phyloP scores from a whole-genome alignment of 2,329 filamentous ascomycete species.

The Sordariomycetes sp. region DNA sequence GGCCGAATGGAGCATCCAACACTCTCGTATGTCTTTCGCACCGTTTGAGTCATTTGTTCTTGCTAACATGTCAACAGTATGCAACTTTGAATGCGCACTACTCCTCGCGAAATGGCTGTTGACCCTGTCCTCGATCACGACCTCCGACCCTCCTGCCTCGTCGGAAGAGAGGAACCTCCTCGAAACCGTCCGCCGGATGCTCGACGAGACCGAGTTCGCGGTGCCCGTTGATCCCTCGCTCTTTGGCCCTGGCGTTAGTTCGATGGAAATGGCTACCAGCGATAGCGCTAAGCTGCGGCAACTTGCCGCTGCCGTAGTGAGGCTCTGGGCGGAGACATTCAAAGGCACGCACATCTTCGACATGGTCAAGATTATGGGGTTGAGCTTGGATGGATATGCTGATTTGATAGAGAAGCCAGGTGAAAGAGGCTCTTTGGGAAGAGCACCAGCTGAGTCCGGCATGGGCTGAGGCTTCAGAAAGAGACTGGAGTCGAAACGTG shows the following conservation, averaged over 20 bases:
- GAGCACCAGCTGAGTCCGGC: neutral
- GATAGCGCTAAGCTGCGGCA: slow-evolving; percentile 44
- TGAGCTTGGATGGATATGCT: slow-evolving; percentile 47
- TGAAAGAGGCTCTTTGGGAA: slow-evolving; percentile 25
- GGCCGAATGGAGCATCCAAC: slow-evolving; percentile 53
- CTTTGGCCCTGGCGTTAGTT: slow-evolving; percentile 24
- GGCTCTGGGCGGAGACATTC: slow-evolving; percentile 54
- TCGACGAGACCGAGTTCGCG: slow-evolving; percentile 54
- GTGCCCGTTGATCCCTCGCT: slow-evolving; percentile 50
- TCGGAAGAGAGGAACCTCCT: slow-evolving; percentile 45
- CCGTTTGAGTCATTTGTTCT: neutral
- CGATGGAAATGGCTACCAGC: slow-evolving; percentile 32
- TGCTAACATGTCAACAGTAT: slow-evolving; percentile 27
- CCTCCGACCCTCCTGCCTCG: slow-evolving; percentile 38
- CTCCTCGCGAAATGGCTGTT: slow-evolving; percentile 52
- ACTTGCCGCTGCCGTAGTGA: slow-evolving; percentile 47
- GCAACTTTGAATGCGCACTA: slow-evolving; percentile 53
- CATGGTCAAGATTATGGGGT: slow-evolving; percentile 48
- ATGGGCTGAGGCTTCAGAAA: slow-evolving; percentile 4
- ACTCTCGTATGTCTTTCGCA: slow-evolving; percentile 38
- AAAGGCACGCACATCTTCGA: slow-evolving; percentile 54
- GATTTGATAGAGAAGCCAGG: slow-evolving; percentile 46
- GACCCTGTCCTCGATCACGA: slow-evolving; percentile 42
- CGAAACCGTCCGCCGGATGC: slow-evolving; percentile 46
- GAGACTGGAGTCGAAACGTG: slow-evolving; percentile 4